phyloP scores from a whole-genome alignment of 2,329 filamentous ascomycete genomes.

The Calonectria pauciramosa region DNA sequence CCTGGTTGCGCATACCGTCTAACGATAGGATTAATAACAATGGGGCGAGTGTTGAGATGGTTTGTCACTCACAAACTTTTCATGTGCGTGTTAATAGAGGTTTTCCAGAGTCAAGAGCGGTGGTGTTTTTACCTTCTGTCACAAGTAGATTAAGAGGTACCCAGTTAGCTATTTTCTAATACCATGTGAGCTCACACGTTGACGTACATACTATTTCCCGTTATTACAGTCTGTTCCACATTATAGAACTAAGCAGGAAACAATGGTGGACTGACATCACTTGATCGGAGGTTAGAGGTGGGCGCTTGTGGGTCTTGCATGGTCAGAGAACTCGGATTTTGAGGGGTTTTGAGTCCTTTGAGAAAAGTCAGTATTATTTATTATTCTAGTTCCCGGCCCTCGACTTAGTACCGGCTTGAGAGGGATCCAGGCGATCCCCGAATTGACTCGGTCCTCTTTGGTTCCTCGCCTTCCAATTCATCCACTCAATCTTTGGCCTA shows the following conservation, averaged over 20 bases:
- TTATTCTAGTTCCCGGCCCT: not conserved
- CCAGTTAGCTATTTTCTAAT: not conserved
- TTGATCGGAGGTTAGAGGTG: not conserved
- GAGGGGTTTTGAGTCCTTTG: not conserved
- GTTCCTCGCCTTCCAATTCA: not conserved
- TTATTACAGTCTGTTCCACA: not conserved
- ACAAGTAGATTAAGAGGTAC: too few species aligned
- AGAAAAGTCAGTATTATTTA: conserved; percentile 12
- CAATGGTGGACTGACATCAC: not conserved
- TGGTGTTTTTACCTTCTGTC: not conserved
- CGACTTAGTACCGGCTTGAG: not conserved
- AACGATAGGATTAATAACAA: not conserved
- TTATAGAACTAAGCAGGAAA: not conserved
- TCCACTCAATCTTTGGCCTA: not conserved
- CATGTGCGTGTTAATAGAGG: not conserved
- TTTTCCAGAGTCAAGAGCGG: not conserved
- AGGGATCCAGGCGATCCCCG: not conserved
- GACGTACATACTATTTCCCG: not conserved
- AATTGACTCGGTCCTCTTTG: not conserved
- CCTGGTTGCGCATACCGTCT: not conserved
- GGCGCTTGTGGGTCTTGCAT: not conserved
- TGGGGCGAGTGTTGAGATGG: too few species aligned
- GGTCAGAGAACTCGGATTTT: not conserved
- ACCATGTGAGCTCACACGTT: not conserved
- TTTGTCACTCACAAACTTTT: not conserved